Conservation (phyloP, 768 basidiomycete genomes). For the Lanmaoa pseudosensibilis region DNA sequence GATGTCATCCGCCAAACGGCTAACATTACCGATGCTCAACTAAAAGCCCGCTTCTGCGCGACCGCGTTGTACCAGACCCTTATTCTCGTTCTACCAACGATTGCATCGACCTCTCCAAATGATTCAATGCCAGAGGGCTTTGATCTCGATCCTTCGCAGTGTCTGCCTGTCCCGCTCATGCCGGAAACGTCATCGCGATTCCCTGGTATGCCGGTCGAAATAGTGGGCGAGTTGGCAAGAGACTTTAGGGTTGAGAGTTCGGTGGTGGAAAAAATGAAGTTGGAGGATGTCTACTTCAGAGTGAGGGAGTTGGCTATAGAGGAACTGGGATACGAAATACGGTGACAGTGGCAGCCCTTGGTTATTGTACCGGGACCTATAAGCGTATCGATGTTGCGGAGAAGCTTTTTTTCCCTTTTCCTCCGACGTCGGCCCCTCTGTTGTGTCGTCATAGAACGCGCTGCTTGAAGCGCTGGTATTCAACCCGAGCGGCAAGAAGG, state of each 20-base stretch:
- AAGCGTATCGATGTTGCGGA: neutral
- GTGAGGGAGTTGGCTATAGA: conserved; percentile 61
- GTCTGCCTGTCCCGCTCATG: conserved; percentile 55
- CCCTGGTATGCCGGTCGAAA: conserved; percentile 69
- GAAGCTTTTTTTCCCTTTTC: neutral
- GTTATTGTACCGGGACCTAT: neutral
- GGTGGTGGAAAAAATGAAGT: conserved; percentile 48
- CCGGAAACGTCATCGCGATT: conserved; percentile 69
- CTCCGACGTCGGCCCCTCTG: neutral
- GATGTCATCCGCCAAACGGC: conserved; percentile 67
- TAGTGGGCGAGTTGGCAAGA: conserved; percentile 53
- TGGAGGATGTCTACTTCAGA: conserved; percentile 62
- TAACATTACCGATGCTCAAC: conserved; percentile 73
- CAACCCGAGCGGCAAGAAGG: conserved; percentile 55
- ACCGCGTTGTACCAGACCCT: conserved; percentile 79
- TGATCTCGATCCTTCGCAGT: conserved; percentile 56
- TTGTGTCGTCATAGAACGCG: conserved; percentile 27
- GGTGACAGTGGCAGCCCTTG: conserved; percentile 17
- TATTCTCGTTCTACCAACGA: conserved; percentile 41
- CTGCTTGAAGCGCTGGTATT: conserved; percentile 44
- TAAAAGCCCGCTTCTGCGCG: conserved; percentile 65
- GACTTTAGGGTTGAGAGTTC: conserved; percentile 68
- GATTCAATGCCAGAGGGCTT: conserved; percentile 45
- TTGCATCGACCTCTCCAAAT: conserved; percentile 25
- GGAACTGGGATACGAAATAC: conserved; percentile 42